Evolutionary conservation across 768 basidiomycete species (phyloP), one percentile per base, ranked within the genome.

Genomic region (Leccinum boreale): DNA sequence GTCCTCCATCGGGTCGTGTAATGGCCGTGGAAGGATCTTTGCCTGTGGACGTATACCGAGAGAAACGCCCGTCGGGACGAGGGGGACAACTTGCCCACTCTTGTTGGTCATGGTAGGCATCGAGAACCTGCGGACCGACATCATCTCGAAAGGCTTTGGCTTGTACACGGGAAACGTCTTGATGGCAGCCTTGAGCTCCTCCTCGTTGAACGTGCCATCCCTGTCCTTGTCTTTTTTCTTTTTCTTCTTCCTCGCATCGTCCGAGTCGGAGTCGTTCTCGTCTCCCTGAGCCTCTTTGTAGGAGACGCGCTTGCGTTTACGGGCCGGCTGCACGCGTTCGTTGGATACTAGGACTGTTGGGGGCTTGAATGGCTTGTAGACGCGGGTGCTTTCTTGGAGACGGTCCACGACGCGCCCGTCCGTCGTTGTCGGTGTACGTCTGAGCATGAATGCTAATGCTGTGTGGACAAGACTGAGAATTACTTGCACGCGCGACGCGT

Each of bases 1-100:
- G 65, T 98, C 94, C 51, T 90, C 86, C 91, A 99, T 95, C 1
- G 95, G 97, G 70, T 99, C 94, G 46, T 95, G 89, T n/a, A 98
- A 77, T 5, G 97, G 97, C 21, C 95, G 81, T 17, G 97, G 97
- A 50, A 90, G 82, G 58, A 97, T 74, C 63, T 84, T 89, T 0
- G 87, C 80, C 56, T 84, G 86, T 0, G 92, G 89, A 12, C 94
- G 85, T 54, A 91, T 86, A 26, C 97, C 97, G 5, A 99, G 84
- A 11, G 94, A 86, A 3, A 81, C 78, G 64, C 90, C 85, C 0
- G 90, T 84, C 5, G 83, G 75, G 4, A 80, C 61, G 10, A 84
- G 78, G 2, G 75, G 66, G 3, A 94, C 75, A 12, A 81, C 59
- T 42, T 84, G 79, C 2, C 93, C 92, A 52, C 85, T 81, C 71